Base-by-base conservation (phyloP, 1,284 basidiomycete genomes). In the Melampsora americana region DNA sequence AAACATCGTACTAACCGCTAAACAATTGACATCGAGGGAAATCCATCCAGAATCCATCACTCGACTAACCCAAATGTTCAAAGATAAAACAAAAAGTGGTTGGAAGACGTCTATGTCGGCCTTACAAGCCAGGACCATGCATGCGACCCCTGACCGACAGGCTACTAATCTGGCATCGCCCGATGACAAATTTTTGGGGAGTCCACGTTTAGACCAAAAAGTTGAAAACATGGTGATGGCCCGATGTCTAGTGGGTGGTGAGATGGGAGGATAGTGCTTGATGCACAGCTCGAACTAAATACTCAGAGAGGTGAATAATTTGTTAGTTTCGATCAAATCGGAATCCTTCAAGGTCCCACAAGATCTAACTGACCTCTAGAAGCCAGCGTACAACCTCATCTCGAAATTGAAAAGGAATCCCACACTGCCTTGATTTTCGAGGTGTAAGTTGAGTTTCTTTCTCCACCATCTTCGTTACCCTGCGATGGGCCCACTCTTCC, bases 1-100 rank as follows among this genome's bases (percentile, higher is more conserved):
- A 56, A 28, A 1, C n/a, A 18, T n/a, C 5, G 20, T n/a, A 56
- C 60, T 62, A 30, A 62, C 60, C 23, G 60, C 26, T 62, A 62
- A 20, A 62, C 28, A 23, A 23, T 28, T 62, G 26, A 28, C 26
- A 20, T 62, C 32, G 18, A 62, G 7, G 5, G 18, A 6, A 20
- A 62, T 20, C 60, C 60, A 62, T 28, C 60, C 60, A 62, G 60
- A 28, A 6, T 56, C 53, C 53, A 56, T n/a, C 18, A 28, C 26
- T 35, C 26, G 20, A 30, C 9, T 30, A 14, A 28, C 60, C 60
- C 60, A 62, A 9, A 35, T 35, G 6, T 28, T 30, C 20, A 62
- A 28, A 30, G 60, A 62, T 20, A 62, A 18, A 12, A 62, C 32
- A 20, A 62, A 62, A 62, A 62, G 60, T 30, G 60, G 60, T 35